Percentiles rank a stretch among this genome's conserved stretches.
phyloP scores from a whole-genome alignment of 2,329 filamentous ascomycete genomes.

The Chaetothyriales sp. region DNA sequence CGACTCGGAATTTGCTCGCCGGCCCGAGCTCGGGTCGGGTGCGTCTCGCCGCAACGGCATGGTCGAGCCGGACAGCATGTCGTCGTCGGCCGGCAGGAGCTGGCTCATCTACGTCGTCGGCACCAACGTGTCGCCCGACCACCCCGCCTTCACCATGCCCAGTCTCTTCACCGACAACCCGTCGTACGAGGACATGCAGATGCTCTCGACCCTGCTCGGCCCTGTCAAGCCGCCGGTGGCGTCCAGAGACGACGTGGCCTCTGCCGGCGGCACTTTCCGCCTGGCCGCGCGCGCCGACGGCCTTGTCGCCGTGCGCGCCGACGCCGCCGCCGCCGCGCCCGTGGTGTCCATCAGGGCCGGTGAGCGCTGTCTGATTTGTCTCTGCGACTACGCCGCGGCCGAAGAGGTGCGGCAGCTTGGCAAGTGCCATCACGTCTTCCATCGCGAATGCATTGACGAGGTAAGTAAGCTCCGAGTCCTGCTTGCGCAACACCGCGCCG shows the following conservation, averaged over 20 bases:
- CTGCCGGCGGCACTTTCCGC: constrained; percentile 47
- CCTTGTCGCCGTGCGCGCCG: constrained; percentile 35
- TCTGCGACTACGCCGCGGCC: constrained; percentile 50
- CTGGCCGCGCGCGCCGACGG: constrained; percentile 33
- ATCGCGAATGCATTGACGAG: constrained; percentile 57
- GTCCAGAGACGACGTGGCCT: constrained; percentile 48
- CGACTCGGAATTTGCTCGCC: constrained; percentile 44
- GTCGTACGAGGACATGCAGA: constrained; percentile 60
- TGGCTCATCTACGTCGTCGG: constrained; percentile 62
- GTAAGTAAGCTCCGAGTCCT: constrained; percentile 39
- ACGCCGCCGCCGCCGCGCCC: constrained; percentile 23
- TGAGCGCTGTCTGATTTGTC: constrained; percentile 52
- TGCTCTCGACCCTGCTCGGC: constrained; percentile 52
- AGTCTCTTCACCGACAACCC: constrained; percentile 57
- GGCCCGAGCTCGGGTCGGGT: constrained; percentile 46
- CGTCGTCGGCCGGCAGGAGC: constrained; percentile 40
- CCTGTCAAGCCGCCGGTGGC: constrained; percentile 57
- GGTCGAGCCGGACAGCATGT: constrained; percentile 42
- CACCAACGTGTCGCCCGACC: constrained; percentile 55
- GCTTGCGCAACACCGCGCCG: neutral
- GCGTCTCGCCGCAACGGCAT: constrained; percentile 51
- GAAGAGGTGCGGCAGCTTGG: constrained; percentile 48
- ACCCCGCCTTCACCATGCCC: constrained; percentile 55
- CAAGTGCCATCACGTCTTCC: constrained; percentile 54
- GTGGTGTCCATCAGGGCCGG: constrained; percentile 25